A percentile compares a stretch with the other conserved stretches of the same genome.
Evolutionary conservation across 805 yeast genomes (phyloP).

Genomic region (Starmerella sirachaensis): DNA sequence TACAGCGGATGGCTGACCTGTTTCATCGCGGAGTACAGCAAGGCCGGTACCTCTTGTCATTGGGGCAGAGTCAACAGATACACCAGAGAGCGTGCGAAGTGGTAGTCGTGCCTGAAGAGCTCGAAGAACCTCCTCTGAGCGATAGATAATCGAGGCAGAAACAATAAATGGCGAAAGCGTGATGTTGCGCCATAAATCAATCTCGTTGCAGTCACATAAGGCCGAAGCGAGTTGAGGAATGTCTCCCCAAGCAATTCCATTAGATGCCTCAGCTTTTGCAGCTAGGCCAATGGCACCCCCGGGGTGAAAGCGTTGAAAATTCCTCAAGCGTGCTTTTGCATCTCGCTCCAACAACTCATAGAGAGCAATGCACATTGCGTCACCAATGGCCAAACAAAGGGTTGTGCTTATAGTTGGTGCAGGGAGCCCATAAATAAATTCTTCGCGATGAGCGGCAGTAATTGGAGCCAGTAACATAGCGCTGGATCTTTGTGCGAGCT

Average conservation of each 20-base stretch:
- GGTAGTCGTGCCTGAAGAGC: constrained; percentile 43
- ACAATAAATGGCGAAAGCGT: constrained; percentile 12
- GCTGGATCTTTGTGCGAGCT: constrained; percentile 40
- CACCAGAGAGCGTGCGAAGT: constrained; percentile 6
- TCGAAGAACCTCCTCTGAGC: constrained; percentile 22
- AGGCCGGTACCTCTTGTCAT: constrained; percentile 11
- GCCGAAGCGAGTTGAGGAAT: constrained; percentile 15
- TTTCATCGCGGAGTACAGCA: constrained; percentile 11
- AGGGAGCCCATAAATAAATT: constrained; percentile 59
- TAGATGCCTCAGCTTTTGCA: constrained; percentile 2
- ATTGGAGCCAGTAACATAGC: constrained; percentile 52
- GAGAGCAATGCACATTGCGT: constrained; percentile 63
- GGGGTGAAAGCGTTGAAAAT: constrained; percentile 69
- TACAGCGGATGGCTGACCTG: constrained; percentile 9
- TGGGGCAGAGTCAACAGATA: constrained; percentile 6
- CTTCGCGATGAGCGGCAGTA: constrained; percentile 47
- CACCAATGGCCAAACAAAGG: constrained; percentile 60
- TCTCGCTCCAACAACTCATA: constrained; percentile 56
- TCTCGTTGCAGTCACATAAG: constrained; percentile 12
- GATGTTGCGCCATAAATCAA: constrained; percentile 21
- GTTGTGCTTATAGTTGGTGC: constrained; percentile 86
- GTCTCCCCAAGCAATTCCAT: constrained; percentile 11
- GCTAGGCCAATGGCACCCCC: constrained; percentile 79
- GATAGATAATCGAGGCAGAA: constrained; percentile 7
- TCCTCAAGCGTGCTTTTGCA: constrained; percentile 37